These are phyloP conservation scores for Neopestalotiopsis rosae DNA, from an alignment of 2,329 filamentous ascomycete genomes.

Conservation along the genomic window DNA sequence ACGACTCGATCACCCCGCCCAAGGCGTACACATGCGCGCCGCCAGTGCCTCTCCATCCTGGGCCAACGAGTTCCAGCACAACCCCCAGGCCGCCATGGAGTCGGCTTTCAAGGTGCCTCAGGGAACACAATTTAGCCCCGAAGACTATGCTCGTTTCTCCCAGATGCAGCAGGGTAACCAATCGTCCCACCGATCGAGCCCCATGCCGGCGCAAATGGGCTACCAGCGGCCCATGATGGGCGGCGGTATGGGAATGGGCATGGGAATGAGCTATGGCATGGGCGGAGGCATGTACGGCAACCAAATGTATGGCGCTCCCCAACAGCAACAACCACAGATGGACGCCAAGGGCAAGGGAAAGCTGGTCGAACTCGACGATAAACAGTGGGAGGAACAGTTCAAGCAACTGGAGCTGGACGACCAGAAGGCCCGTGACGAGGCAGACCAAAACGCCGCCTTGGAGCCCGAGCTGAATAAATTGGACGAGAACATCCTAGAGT, in stretches of 20 bases:
- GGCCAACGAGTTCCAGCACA: constrained; percentile 55
- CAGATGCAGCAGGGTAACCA: constrained; percentile 65
- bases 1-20: constrained; percentile 52
- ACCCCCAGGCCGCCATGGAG: constrained; percentile 71
- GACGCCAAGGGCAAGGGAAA: constrained; percentile 84
- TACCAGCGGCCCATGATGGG: constrained; percentile 48
- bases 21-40: constrained; percentile 57
- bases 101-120: constrained; percentile 67
- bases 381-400: constrained; percentile 97
- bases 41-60: constrained; percentile 60
- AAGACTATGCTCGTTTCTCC: constrained; percentile 88
- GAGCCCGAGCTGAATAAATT: constrained; percentile 88
- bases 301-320: constrained; percentile 58
- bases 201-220: constrained; percentile 61
- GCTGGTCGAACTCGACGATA: constrained; percentile 90
- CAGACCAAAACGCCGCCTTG: constrained; percentile 61
- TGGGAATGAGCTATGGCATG: constrained; percentile 60
- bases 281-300: constrained; percentile 58
- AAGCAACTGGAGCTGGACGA: constrained; percentile 80
- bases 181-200: constrained; percentile 52
- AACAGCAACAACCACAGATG: constrained; percentile 48
- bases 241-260: constrained; percentile 45
- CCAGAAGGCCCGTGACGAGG: constrained; percentile 48
- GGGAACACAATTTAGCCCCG: constrained; percentile 72
- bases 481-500: constrained; percentile 68